Percentiles rank a stretch among this genome's conserved stretches.
Evolutionary conservation across 257 asterid species (phyloP).

Genomic region (Linaria vulgaris): DNA sequence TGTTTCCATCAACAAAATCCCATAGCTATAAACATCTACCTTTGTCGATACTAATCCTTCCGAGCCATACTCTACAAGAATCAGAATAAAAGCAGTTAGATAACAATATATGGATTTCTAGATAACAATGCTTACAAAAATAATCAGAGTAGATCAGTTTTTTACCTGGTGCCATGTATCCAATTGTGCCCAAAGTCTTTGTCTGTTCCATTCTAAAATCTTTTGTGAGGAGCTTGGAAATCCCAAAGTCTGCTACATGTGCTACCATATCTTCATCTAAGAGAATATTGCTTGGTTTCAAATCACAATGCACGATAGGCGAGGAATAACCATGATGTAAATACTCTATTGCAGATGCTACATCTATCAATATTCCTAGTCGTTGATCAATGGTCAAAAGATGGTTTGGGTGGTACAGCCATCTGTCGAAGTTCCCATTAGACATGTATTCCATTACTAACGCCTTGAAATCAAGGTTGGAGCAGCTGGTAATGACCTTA

Average conservation of each 20-base stretch:
- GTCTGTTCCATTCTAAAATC: not conserved
- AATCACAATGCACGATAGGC: slow-evolving; percentile 35
- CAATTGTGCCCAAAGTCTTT: slow-evolving; percentile 19
- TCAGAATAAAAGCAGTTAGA: not conserved
- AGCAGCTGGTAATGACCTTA: slow-evolving; percentile 10
- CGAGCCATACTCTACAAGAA: slow-evolving; percentile 40
- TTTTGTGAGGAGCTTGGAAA: slow-evolving; percentile 4
- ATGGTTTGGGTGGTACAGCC: not conserved
- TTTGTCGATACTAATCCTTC: slow-evolving; percentile 38
- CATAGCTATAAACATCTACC: slow-evolving; percentile 23
- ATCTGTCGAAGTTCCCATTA: slow-evolving; percentile 14
- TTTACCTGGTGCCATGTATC: slow-evolving; percentile 36
- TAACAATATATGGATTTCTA: not conserved
- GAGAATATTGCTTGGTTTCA: slow-evolving; percentile 42
- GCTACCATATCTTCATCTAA: slow-evolving; percentile 12
- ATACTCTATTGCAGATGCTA: slow-evolving; percentile 16
- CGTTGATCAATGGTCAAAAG: not conserved
- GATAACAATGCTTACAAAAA: not conserved
- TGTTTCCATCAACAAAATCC: slow-evolving; percentile 41
- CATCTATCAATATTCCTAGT: slow-evolving; percentile 12
- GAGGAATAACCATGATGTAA: slow-evolving; percentile 15
- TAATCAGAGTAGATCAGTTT: not conserved
- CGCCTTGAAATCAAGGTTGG: slow-evolving; percentile 16
- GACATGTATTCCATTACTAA: slow-evolving; percentile 23
- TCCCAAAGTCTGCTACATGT: not conserved